phyloP scores from a whole-genome alignment of 345 rosid species.

The Atalantia buxifolia region DNA sequence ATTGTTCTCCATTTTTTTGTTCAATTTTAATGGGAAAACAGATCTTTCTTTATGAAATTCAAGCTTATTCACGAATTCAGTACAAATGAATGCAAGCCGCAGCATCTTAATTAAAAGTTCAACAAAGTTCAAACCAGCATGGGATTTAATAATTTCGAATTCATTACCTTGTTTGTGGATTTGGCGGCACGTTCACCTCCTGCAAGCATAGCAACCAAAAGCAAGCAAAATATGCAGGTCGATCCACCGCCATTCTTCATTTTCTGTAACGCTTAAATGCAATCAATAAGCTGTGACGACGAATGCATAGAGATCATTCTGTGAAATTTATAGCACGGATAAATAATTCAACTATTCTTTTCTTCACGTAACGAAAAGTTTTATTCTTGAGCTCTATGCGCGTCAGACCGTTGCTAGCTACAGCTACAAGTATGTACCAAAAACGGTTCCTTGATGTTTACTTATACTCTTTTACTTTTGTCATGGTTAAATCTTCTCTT shows the following conservation, averaged over 20 bases:
- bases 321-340: not conserved
- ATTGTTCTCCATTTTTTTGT: not conserved
- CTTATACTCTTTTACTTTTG: slow-evolving; percentile 5
- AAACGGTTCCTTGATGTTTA: slow-evolving; percentile 5
- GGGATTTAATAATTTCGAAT: not conserved
- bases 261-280: not conserved
- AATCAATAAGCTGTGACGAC: not conserved
- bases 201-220: slow-evolving; percentile 25
- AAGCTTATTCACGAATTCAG: not conserved
- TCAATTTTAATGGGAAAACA: not conserved
- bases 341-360: slow-evolving; percentile 19
- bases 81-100: not conserved
- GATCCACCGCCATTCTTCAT: slow-evolving; percentile 10
- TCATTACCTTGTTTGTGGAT: slow-evolving; percentile 21
- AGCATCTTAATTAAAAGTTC: not conserved
- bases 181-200: slow-evolving; percentile 13
- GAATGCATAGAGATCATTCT: not conserved
- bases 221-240: slow-evolving; percentile 18
- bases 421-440: not conserved
- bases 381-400: not conserved
- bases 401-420: not conserved
- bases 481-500: not conserved
- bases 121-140: not conserved
- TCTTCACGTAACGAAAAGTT: slow-evolving; percentile 19
- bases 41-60: not conserved